These are phyloP conservation scores for Cephaloascus albidus DNA, from an alignment of 805 yeast species.

Conservation along the genomic window DNA sequence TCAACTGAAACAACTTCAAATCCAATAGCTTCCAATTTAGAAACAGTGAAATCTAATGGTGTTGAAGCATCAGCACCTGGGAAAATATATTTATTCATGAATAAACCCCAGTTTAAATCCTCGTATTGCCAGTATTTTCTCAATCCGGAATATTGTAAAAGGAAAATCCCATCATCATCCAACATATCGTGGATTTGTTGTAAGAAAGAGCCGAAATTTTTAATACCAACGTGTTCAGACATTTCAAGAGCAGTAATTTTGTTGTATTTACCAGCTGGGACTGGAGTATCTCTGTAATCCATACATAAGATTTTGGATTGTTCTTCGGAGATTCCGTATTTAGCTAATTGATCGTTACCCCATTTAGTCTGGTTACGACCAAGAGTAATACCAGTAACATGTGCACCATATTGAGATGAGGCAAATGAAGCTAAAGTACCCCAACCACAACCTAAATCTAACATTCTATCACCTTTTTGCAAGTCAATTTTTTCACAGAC, in stretches of 20 bases:
- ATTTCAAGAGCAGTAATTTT: constrained; percentile 87
- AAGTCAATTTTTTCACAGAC: constrained; percentile 83
- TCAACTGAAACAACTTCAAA: constrained; percentile 79
- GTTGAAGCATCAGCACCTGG: constrained; percentile 98
- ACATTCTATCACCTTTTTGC: constrained; percentile 60
- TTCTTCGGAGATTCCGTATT: constrained; percentile 57
- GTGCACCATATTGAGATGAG: constrained; percentile 73
- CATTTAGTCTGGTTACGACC: constrained; percentile 88
- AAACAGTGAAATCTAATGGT: constrained; percentile 76
- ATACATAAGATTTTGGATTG: constrained; percentile 74
- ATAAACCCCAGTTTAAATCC: constrained; percentile 88
- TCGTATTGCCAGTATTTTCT: constrained; percentile 93
- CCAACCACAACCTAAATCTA: constrained; percentile 95
- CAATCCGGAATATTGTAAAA: constrained; percentile 81
- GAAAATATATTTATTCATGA: constrained; percentile 93
- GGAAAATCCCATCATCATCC: constrained; percentile 87
- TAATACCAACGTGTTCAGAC: constrained; percentile 95
- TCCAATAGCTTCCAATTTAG: constrained; percentile 72
- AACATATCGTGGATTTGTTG: constrained; percentile 77
- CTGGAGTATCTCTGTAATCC: constrained; percentile 88
- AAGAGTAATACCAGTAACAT: constrained; percentile 81
- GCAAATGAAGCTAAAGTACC: constrained; percentile 86
- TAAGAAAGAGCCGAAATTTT: constrained; percentile 69
- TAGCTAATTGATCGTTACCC: constrained; percentile 64
- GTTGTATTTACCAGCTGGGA: constrained; percentile 59